Evolutionary conservation across 192 early-diverging fungal species (phyloP), one percentile per base, ranked within the genome.

Genomic region (Endogone sp.): DNA sequence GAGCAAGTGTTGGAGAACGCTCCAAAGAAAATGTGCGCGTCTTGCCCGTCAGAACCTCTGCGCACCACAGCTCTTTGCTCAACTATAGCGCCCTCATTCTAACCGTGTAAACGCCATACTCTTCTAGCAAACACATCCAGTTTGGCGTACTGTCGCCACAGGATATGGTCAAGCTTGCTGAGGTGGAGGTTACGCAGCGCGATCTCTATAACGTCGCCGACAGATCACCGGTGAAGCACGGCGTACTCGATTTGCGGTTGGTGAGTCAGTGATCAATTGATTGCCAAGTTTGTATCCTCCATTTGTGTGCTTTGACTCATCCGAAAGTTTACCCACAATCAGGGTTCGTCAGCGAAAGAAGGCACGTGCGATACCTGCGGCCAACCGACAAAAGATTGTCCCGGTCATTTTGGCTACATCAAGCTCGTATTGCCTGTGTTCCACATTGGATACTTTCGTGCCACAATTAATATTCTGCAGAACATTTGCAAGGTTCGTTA

Each of bases 381-480:
- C 23, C 84, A 91, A 73, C 83, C 83, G 65, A 82, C 93, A 72
- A 81, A 91, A 72, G 93, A 97, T 60, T 99, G 98, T 79, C 89
- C 95, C 24, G 98, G 98, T 30, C 98, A 99, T 83, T 99, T 90
- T 84, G 98, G 96, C 21, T 92, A 94, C 69, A 84, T 99, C 29
- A 90, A 93, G 60, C 84, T 99, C 9, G 91, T 89, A 49, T 79
- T 98, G 59, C 98, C 98, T 4, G 93, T 99, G 23, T 99, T 98
- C 74, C 98, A 99, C 58, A 94, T 95, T 84, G 98, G 98, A 57
- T 99, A 95, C 80, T 99, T 98, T 75, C 91, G 93, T 70, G 83
- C 89, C 49, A 91, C 91, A 62, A 85, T 95, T 49, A 88, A 83
- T 23, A 94, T 98, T 63, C 79, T 99, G 31, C 96, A 99, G 82